phyloP scores from a whole-genome alignment of 2,329 filamentous ascomycete species.

The Ascosphaera apis region DNA sequence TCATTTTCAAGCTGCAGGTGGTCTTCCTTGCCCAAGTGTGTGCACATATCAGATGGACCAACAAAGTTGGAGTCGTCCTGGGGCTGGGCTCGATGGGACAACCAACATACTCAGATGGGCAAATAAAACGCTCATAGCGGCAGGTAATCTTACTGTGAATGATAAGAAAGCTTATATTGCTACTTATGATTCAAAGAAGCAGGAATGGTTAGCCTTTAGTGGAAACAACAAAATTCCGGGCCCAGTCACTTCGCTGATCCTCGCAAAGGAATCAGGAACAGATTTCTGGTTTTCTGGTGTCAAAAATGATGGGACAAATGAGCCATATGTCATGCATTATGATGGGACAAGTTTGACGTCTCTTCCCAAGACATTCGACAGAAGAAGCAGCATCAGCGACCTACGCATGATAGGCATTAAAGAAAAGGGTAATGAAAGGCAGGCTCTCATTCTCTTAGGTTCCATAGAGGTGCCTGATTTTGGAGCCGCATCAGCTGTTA shows the following conservation, averaged over 20 bases:
- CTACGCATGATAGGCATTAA: slow-evolving; percentile 61
- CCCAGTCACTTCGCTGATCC: slow-evolving; percentile 50
- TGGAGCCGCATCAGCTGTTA: slow-evolving; percentile 61
- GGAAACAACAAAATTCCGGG: slow-evolving; percentile 48
- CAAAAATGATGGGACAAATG: slow-evolving; percentile 19
- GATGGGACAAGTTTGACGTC: slow-evolving; percentile 49
- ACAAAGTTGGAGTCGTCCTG: slow-evolving; percentile 60
- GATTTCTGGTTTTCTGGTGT: slow-evolving; percentile 62
- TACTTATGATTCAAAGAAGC: slow-evolving; percentile 44
- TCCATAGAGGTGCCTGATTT: slow-evolving; percentile 51
- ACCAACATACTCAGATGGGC: slow-evolving; percentile 58
- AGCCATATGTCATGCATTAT: slow-evolving; percentile 61
- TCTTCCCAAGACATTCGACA: slow-evolving; percentile 38
- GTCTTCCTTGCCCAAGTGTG: slow-evolving; percentile 57
- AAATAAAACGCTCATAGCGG: slow-evolving; percentile 47
- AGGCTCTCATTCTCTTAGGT: slow-evolving; percentile 67
- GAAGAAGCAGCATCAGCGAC: slow-evolving; percentile 46
- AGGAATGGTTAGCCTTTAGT: slow-evolving; percentile 37
- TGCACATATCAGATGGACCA: slow-evolving; percentile 53
- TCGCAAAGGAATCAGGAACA: slow-evolving; percentile 47
- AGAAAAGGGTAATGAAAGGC: slow-evolving; percentile 39
- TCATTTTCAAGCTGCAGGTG: slow-evolving; percentile 60
- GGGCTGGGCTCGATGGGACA: slow-evolving; percentile 44
- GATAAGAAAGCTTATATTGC: slow-evolving; percentile 44
- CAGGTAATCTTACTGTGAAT: slow-evolving; percentile 50